Base-by-base conservation (phyloP, 2,329 filamentous ascomycete genomes). In the Pseudocercospora crystallina region DNA sequence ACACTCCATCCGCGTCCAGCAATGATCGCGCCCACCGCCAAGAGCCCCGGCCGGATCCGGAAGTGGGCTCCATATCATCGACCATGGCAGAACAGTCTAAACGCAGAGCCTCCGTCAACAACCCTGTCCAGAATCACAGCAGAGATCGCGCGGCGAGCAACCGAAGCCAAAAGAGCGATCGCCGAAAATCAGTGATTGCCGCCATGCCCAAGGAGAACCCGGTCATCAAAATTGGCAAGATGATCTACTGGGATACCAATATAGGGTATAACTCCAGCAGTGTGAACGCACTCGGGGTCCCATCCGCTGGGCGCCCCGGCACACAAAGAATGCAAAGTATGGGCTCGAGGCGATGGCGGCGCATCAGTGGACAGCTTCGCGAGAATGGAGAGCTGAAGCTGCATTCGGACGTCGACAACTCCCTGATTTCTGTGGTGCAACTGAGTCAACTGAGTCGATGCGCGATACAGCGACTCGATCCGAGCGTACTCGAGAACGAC, bases 321-420 rank as follows among this genome's bases (percentile, higher is more conserved):
- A 76, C 76, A 5, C 78, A 80, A 61, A 75, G 78, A 51, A 74
- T 82, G 60, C 78, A 82, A 62, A 80, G 77, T 59, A 74, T 79
- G 33, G 73, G 80, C 45, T 79, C 79, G 39, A 75, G 77, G n/a
- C 80, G 86, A 9, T 97, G 94, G 94, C 83, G 88, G 62, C 83
- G 83, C 57, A 90, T 97, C 3, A 96, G 90, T 29, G 96, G 91
- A 69, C 95, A 94, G 13, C 76, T 99, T 17, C 89, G 95, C 60
- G 94, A 97, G 66, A 96, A 96, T 62, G 94, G 94, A 50, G 89
- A 95, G 65, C 86, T 99, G 66, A 95, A 92, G 65, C 80, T 99
- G 9, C 86, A 94, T 69, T 87, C 87, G 1, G 92, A 96, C 62
- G 85, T 87, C 48, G 91, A 96, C 60, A 84, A 87, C 40, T 83